Evolutionary conservation across 2,329 filamentous ascomycete genomes (phyloP), one percentile per base, ranked within the genome.

Genomic region (Albifimbria verrucaria): DNA sequence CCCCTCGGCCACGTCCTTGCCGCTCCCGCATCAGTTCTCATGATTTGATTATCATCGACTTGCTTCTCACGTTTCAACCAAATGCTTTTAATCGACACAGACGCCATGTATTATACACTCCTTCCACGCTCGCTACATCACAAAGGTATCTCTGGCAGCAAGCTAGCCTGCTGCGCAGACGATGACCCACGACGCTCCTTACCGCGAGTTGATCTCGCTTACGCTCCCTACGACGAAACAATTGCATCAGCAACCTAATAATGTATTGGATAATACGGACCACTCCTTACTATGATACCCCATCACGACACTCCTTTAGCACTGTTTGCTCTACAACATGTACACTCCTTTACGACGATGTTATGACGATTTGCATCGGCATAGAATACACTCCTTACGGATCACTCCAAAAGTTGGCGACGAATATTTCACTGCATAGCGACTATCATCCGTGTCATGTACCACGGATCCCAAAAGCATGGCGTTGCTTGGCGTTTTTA

Each of bases 391-490:
- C 71, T 77, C 75, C 73, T 75, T 77, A 70, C 66, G 69, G 66
- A 71, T 57, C 65, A 56, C 12, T 36, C 68, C 65, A 68, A 69
- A 57, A 48, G 50, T 53, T 51, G 50, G 58, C 55, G 57, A 59
- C 57, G 56, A 58, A 72, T 54, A 59, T 63, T 56, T 71, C 73
- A 76, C 70, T 79, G 77, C 78, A 81, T 80, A 79, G 78, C 78
- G 77, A 76, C 75, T 77, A 72, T 75, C 74, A 52, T 73, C 65
- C 57, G 50, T 56, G 55, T 57, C 51, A 58, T 62, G 57, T 51
- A 54, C 57, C 56, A 55, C 60, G 49, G 52, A 36, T 28, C 55
- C 24, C 57, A 63, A 63, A 64, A 63, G 62, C 59, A 59, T 50
- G 63, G 63, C 58, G 62, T 59, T 64, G 47, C 47, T 42, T 36